These are phyloP conservation scores for Cladorrhinum samala DNA, from an alignment of 495 filamentous ascomycete species.

Conservation along the genomic window DNA sequence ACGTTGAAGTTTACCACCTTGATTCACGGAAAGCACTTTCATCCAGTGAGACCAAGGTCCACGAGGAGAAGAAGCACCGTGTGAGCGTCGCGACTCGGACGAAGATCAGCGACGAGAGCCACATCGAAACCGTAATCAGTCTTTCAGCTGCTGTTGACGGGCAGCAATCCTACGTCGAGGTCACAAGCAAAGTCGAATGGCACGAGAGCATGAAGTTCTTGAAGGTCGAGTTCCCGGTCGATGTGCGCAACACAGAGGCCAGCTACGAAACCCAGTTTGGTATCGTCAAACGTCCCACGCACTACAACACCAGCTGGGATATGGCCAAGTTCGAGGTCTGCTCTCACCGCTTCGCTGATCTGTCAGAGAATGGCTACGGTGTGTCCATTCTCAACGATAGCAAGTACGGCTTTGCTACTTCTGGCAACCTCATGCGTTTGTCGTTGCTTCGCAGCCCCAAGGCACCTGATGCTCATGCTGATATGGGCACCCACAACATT, in stretches of 20 bases:
- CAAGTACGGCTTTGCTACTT: conserved; percentile 94
- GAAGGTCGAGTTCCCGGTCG: conserved; percentile 97
- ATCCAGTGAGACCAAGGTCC: conserved; percentile 57
- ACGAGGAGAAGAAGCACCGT: conserved; percentile 65
- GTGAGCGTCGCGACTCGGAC: conserved; percentile 76
- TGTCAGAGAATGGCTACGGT: conserved; percentile 87
- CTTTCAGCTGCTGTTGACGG: conserved; percentile 60
- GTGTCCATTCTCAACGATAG: conserved; percentile 92
- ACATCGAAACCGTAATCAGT: conserved; percentile 80
- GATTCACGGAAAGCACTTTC: conserved; percentile 73
- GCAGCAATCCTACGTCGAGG: conserved; percentile 67
- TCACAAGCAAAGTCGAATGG: conserved; percentile 84
- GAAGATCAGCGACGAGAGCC: conserved; percentile 78
- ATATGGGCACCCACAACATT: conserved; percentile 88
- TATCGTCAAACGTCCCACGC: conserved; percentile 78
- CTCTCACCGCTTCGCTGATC: conserved; percentile 95
- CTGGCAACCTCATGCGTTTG: conserved; percentile 86
- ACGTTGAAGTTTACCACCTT: conserved; percentile 93
- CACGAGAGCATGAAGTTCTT: conserved; percentile 94
- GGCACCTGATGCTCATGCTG: conserved; percentile 89
- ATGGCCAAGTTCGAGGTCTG: conserved; percentile 99
- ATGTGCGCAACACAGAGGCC: conserved; percentile 84
- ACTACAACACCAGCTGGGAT: conserved; percentile 97
- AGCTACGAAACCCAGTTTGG: conserved; percentile 96
- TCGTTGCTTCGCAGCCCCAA: conserved; percentile 89